Percentiles rank a stretch among this genome's conserved stretches.
Evolutionary conservation across 2,329 filamentous ascomycete genomes (phyloP).

Genomic region (Xylaria digitata): DNA sequence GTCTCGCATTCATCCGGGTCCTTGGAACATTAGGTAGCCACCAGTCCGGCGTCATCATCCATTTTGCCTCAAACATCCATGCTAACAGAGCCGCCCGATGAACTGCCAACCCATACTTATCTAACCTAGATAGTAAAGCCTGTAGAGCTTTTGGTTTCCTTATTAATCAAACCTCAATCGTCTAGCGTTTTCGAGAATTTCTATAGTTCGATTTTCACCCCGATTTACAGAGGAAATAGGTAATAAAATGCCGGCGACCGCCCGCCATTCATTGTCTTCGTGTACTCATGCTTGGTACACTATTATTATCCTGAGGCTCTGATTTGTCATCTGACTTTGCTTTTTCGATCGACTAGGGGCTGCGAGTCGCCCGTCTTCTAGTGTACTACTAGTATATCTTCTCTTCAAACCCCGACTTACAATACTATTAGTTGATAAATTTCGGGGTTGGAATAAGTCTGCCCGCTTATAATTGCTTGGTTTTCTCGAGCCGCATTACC

Average conservation of each 20-base stretch:
- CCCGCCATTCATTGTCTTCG: too few relatives aligned
- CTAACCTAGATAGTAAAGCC: neutral
- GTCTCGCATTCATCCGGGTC: conserved; percentile 1
- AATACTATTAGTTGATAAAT: neutral
- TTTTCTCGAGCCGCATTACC: too few relatives aligned
- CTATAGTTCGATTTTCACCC: too few relatives aligned
- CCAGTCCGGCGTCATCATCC: conserved; percentile 24
- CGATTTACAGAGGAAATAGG: too few relatives aligned
- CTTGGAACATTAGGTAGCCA: conserved; percentile 8
- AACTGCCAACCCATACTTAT: neutral
- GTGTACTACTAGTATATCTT: neutral
- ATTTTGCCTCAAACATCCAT: conserved; percentile 17
- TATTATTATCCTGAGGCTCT: neutral
- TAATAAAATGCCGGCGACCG: neutral
- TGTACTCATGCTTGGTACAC: neutral
- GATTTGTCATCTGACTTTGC: neutral
- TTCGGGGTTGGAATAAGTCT: too few relatives aligned
- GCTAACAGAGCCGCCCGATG: neutral
- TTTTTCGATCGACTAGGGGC: neutral
- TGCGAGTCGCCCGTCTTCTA: neutral
- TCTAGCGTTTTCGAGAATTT: conserved; percentile 1
- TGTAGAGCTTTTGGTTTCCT: neutral
- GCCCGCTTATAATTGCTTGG: too few relatives aligned
- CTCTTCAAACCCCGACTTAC: neutral
- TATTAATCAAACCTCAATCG: neutral